Conservation (phyloP, 768 basidiomycete genomes). For the Termitomyces eurrhizus region DNA sequence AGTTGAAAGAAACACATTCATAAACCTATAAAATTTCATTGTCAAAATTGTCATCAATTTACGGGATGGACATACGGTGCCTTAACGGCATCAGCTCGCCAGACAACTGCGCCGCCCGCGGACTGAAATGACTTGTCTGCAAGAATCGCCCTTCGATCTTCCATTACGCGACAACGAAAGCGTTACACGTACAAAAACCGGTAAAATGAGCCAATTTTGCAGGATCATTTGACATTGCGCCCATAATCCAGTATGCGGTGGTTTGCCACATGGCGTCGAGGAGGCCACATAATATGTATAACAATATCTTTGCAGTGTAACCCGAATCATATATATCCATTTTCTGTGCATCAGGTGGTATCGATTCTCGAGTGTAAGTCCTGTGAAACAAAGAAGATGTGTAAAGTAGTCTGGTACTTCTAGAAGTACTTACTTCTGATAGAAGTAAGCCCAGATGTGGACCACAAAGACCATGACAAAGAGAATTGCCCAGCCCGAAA, state of each 20-base stretch:
- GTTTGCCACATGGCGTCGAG: slow-evolving; percentile 88
- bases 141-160: not conserved
- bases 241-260: slow-evolving; percentile 78
- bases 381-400: slow-evolving; percentile 22
- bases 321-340: slow-evolving; percentile 57
- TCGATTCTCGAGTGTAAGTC: slow-evolving; percentile 54
- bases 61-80: slow-evolving; percentile 28
- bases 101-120: slow-evolving; percentile 69
- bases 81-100: slow-evolving; percentile 63
- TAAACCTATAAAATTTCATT: slow-evolving; percentile 35
- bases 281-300: slow-evolving; percentile 72
- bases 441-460: slow-evolving; percentile 74
- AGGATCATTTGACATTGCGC: slow-evolving; percentile 82
- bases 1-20: slow-evolving; percentile 71
- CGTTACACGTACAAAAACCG: slow-evolving; percentile 67
- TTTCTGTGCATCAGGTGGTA: slow-evolving; percentile 34
- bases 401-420: not conserved
- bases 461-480: slow-evolving; percentile 62
- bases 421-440: slow-evolving; percentile 49
- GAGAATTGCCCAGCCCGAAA: slow-evolving; percentile 61
- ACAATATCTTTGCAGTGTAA: slow-evolving; percentile 52
- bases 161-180: not conserved
- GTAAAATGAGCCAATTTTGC: slow-evolving; percentile 75
- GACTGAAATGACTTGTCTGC: slow-evolving; percentile 73
- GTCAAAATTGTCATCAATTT: not conserved